Base-by-base conservation (phyloP, 2,329 filamentous ascomycete genomes). In the Juglanconis oblonga region DNA sequence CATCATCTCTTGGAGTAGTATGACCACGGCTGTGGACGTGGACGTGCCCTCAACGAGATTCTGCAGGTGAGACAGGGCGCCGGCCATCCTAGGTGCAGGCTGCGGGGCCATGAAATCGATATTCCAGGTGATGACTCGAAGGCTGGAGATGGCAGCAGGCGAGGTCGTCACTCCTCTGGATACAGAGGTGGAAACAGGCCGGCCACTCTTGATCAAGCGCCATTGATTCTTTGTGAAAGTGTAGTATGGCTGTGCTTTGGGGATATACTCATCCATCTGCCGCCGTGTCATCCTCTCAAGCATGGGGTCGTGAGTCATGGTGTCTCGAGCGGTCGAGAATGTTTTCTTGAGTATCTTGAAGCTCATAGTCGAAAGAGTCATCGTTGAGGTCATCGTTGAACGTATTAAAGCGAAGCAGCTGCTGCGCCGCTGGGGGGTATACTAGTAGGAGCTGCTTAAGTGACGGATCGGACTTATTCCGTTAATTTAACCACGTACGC, bases 1-100 rank as follows among this genome's bases (percentile, higher is more conserved):
- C 8, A 24, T 40, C 24, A 62, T 82, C 64, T 85, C 82, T 61
- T 83, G 81, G 2, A 85, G 69, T 67, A 77, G 79, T 55, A 85
- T 72, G 3, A 82, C 69, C 0, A 69, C 64, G 1, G 78, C 70
- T 0, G 70, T 69, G 0, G 55, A 33, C 0, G 38, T 17, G 13
- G 60, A 45, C 17, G 33, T 42, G 17, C 24, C 14, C 32, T 44
- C 33, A 6, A 67, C 44, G 10, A 66, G 63, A 0, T 14, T 14
- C 29, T 67, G 54, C 0, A 73, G 67, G 6, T 72, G 64, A 2
- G 52, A 44, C 2, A 73, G 61, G 1, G 65, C 71, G 8, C 65
- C 59, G 0, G 47, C n/a, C 70, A 73, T 72, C 3, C 72, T 63
- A 10, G 62, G 55, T 29, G 57, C 40, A 3, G 65, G 62, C 52